Evolutionary conservation across 164 flowering plant genomes (phyloP), one percentile per base, ranked within the genome.

Genomic region (Berberis thunbergii): DNA sequence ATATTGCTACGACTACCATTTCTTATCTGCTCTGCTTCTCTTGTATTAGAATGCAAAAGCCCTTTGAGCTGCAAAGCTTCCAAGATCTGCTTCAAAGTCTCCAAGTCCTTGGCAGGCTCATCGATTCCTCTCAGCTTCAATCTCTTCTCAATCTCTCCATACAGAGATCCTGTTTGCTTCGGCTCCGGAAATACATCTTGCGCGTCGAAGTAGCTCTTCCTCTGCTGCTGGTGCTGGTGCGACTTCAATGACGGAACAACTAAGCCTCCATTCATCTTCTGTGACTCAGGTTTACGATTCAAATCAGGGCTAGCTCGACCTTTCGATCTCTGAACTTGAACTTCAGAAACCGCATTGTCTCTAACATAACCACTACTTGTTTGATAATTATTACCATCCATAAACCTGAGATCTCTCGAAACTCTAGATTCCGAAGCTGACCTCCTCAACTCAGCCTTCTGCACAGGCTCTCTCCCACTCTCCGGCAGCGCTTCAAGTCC

Each of bases 21-120:
- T 45, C 56, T 67, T 49, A 65, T 55, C 38, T 64, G 11, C 49
- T 50, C 76, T 26, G 62, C 68, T 2, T 62, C 41, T 1, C 80
- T 43, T 66, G 70, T 78, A 60, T 60, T 75, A 4, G 87, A 75
- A 70, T 86, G 97, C 1, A 91, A 68, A 1, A 94, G 87, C 41
- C 96, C 99, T 76, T 94, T 91, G 63, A 94, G 86, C 56, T 87
- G 99, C 72, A 91, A 63, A 54, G 93, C 99, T 48, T 91, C 97
- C 41, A 94, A 87, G 68, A 91, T 87, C 67, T 94, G 95, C 75
- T 84, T 94, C 66, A 89, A 70, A 0, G 99, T 83, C 45, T 89
- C 96, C 39, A 89, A 80, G 87, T 91, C 97, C 57, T 75, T 82
- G 0, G 82, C 77, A 1, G 87, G 84, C 57, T 87, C 96, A 10